Conservation (phyloP, 2,329 filamentous ascomycete species). For the Aspergillus ochraceoroseus region DNA sequence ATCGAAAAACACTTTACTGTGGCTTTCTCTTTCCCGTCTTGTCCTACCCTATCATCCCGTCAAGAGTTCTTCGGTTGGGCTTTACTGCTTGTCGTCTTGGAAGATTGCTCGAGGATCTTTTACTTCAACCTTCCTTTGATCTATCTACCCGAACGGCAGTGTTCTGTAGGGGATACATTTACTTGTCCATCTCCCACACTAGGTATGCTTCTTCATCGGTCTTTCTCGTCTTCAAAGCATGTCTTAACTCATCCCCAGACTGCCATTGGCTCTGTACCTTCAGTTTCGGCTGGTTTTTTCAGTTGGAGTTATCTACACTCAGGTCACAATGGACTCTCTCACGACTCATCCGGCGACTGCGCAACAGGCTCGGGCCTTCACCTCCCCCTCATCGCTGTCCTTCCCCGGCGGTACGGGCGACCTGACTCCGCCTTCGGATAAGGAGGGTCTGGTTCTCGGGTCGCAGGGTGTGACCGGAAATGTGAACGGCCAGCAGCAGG, state of each 20-base stretch:
- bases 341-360: constrained; percentile 89
- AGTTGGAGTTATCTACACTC: constrained; percentile 26
- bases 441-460: constrained; percentile 54
- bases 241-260: too few relatives aligned
- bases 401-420: constrained; percentile 82
- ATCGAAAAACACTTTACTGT: constrained; percentile 39
- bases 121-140: neutral
- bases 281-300: constrained; percentile 23
- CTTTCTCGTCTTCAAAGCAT: constrained; percentile 14
- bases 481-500: constrained; percentile 52
- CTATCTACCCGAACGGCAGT: constrained; percentile 19
- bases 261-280: constrained; percentile 7
- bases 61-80: constrained; percentile 4
- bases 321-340: constrained; percentile 71
- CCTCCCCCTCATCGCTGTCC: constrained; percentile 83
- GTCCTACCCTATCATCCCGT: neutral
- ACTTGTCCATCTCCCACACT: constrained; percentile 91
- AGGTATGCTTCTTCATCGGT: constrained; percentile 43
- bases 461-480: constrained; percentile 45
- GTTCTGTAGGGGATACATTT: constrained; percentile 77
- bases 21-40: constrained; percentile 27
- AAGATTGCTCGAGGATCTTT: neutral
- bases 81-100: neutral
- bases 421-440: constrained; percentile 70
- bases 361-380: constrained; percentile 91